Conservation (phyloP, 2,329 filamentous ascomycete species). For the Penicillium occitanis region DNA sequence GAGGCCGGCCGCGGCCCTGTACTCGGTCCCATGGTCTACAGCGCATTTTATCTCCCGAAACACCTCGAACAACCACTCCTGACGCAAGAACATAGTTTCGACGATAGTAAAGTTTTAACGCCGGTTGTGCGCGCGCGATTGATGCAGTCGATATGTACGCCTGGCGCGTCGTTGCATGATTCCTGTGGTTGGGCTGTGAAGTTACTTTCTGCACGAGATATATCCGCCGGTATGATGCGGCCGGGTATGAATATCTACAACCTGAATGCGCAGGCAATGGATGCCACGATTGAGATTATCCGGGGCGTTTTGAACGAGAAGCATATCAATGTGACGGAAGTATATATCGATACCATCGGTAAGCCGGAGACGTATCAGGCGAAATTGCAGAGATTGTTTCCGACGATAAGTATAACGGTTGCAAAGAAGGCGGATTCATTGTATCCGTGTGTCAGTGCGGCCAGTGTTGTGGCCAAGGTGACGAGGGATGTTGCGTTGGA, state of each 20-base stretch:
- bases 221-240: slow-evolving; percentile 73
- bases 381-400: slow-evolving; percentile 80
- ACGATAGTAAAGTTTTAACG: slow-evolving; percentile 92
- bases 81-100: slow-evolving; percentile 76
- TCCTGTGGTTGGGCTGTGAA: slow-evolving; percentile 82
- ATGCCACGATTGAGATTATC: slow-evolving; percentile 83
- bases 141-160: slow-evolving; percentile 69
- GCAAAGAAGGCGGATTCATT: slow-evolving; percentile 90
- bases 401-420: slow-evolving; percentile 70
- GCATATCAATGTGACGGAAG: slow-evolving; percentile 80
- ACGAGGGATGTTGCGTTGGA: slow-evolving; percentile 89
- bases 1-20: slow-evolving; percentile 93
- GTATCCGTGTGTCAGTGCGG: slow-evolving; percentile 89
- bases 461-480: slow-evolving; percentile 93
- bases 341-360: slow-evolving; percentile 95
- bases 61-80: slow-evolving; percentile 70
- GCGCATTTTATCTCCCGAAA: slow-evolving; percentile 68
- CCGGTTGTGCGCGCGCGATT: slow-evolving; percentile 73
- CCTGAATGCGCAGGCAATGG: slow-evolving; percentile 92
- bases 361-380: slow-evolving; percentile 79
- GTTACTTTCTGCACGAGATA: slow-evolving; percentile 79
- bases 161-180: slow-evolving; percentile 56
- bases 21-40: slow-evolving; percentile 73
- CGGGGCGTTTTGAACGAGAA: slow-evolving; percentile 66
- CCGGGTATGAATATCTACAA: slow-evolving; percentile 65